Evolutionary conservation across 2,329 filamentous ascomycete species (phyloP).

Genomic region (Aspergillus neotritici): DNA sequence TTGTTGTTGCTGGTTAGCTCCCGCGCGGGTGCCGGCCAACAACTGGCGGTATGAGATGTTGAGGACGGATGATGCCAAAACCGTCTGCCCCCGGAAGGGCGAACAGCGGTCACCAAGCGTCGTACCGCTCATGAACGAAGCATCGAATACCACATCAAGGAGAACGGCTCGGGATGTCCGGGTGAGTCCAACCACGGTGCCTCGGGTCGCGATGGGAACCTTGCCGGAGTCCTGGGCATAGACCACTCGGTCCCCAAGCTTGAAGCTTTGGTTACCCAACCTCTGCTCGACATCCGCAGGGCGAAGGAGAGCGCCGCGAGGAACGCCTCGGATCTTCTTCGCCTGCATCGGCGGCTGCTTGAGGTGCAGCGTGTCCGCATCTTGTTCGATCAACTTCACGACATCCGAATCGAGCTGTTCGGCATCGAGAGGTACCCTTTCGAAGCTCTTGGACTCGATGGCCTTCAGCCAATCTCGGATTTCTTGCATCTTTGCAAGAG

Average conservation of each 20-base stretch:
- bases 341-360: slow-evolving; percentile 51
- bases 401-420: slow-evolving; percentile 91
- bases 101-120: slow-evolving; percentile 85
- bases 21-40: slow-evolving; percentile 50
- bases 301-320: slow-evolving; percentile 80
- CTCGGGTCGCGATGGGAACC: slow-evolving; percentile 84
- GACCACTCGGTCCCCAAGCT: slow-evolving; percentile 81
- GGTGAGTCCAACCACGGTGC: slow-evolving; percentile 92
- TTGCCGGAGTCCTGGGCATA: slow-evolving; percentile 91
- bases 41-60: slow-evolving; percentile 82
- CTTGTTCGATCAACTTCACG: slow-evolving; percentile 71
- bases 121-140: slow-evolving; percentile 94
- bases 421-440: slow-evolving; percentile 91
- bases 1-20: slow-evolving; percentile 47
- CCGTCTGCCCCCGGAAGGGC: slow-evolving; percentile 88
- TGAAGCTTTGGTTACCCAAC: slow-evolving; percentile 75
- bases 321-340: slow-evolving; percentile 72
- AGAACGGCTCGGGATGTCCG: slow-evolving; percentile 76
- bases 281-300: slow-evolving; percentile 95
- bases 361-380: slow-evolving; percentile 60
- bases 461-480: slow-evolving; percentile 90
- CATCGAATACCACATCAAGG: slow-evolving; percentile 89
- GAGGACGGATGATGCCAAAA: slow-evolving; percentile 78
- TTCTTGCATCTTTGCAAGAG: slow-evolving; percentile 79
- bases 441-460: slow-evolving; percentile 84